Conservation (phyloP, 805 yeast genomes). For the Blastobotrys mokoenaii region DNA sequence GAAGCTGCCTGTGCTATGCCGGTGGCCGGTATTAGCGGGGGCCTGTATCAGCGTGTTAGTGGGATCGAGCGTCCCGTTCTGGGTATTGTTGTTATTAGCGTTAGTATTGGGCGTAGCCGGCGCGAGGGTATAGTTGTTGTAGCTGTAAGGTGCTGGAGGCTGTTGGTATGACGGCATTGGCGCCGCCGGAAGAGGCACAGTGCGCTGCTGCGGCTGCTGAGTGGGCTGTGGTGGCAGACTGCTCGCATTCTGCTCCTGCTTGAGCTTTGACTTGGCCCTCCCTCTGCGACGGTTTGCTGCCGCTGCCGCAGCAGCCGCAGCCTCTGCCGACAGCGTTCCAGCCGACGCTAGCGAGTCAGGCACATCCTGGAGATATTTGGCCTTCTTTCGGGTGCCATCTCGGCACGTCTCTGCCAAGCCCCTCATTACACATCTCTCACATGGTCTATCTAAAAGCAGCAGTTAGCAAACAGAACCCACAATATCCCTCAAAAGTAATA, state of each 20-base stretch:
- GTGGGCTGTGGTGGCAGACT: background rate
- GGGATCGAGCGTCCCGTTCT: background rate
- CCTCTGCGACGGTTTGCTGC: background rate
- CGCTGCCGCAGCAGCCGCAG: background rate
- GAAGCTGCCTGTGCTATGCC: conserved; percentile 10
- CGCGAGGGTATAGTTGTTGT: background rate
- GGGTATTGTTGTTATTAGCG: background rate
- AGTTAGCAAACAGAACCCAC: conserved; percentile 1
- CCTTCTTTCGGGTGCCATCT: conserved; percentile 85
- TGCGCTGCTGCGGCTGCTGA: background rate
- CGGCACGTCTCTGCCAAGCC: conserved; percentile 64
- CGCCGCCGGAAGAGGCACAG: background rate
- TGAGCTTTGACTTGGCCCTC: background rate
- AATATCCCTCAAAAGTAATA: background rate
- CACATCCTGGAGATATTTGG: conserved; percentile 67
- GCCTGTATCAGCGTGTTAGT: background rate
- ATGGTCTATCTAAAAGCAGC: conserved; percentile 48
- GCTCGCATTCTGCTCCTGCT: too few relatives aligned
- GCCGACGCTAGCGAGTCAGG: conserved; percentile 27
- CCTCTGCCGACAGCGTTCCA: background rate
- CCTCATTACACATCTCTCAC: conserved; percentile 65
- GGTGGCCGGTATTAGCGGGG: background rate
- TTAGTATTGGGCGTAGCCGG: background rate
- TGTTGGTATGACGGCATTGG: background rate
- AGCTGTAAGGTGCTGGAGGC: too few relatives aligned